Percentiles rank a stretch among this genome's conserved stretches.
phyloP scores from a whole-genome alignment of 208 protist genomes.

The Vickermania spadyakhi region DNA sequence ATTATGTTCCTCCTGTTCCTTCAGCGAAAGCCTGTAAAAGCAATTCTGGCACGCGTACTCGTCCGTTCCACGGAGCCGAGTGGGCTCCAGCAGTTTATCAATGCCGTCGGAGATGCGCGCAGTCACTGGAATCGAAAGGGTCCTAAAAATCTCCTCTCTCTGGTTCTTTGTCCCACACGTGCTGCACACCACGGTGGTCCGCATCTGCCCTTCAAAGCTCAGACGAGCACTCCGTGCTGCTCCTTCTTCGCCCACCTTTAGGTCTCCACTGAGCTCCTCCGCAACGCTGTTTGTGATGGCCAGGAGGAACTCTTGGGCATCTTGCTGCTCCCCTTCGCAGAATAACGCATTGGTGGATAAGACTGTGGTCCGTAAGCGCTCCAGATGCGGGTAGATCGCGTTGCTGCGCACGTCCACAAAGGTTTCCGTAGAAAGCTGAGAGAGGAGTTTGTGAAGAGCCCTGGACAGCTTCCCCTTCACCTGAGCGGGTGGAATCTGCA shows the following conservation, averaged over 20 bases:
- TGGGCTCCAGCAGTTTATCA: slow-evolving; percentile 28
- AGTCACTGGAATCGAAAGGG: slow-evolving; percentile 67
- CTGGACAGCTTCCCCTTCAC: slow-evolving; percentile 39
- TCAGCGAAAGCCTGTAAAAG: slow-evolving; percentile 46
- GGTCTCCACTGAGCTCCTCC: slow-evolving; percentile 63
- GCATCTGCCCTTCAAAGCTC: slow-evolving; percentile 60
- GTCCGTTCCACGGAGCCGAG: slow-evolving; percentile 40
- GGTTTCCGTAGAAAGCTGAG: slow-evolving; percentile 14
- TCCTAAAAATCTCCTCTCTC: slow-evolving; percentile 80
- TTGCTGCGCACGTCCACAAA: slow-evolving; percentile 39
- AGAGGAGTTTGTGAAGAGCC: slow-evolving; percentile 33
- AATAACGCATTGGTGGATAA: slow-evolving; percentile 46
- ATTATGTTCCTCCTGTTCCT: slow-evolving; percentile 62
- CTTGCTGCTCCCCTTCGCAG: slow-evolving; percentile 75
- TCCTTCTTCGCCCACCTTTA: slow-evolving; percentile 35
- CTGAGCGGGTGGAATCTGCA: slow-evolving; percentile 10
- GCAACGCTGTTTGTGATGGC: slow-evolving; percentile 74
- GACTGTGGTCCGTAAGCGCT: slow-evolving; percentile 32
- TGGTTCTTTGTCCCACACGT: slow-evolving; percentile 29
- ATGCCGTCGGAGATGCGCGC: slow-evolving; percentile 48
- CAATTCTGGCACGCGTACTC: slow-evolving; percentile 80
- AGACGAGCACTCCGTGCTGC: slow-evolving; percentile 34
- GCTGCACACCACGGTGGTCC: slow-evolving; percentile 50
- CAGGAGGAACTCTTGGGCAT: slow-evolving; percentile 84
- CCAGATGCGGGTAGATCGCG: slow-evolving; percentile 30